Evolutionary conservation across 768 basidiomycete species (phyloP), one percentile per base, ranked within the genome.

Genomic region (Mycena vitilis): DNA sequence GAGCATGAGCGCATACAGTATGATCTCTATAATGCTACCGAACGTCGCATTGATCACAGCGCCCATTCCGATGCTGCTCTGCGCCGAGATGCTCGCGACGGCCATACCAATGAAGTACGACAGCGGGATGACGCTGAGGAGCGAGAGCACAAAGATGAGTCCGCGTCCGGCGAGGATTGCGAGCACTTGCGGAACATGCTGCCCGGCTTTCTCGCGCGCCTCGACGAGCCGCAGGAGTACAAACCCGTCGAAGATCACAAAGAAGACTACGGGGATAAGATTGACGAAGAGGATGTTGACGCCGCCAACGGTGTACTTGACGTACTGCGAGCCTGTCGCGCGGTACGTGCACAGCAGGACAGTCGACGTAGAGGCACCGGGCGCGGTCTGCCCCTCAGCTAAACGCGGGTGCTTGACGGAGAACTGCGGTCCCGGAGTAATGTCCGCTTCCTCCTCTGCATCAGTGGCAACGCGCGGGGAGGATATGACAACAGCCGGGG

Each of bases 61-160:
- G 71, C 98, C 98, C 95, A 99, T 98, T 8, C 98, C 98, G 69
- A 99, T 99, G 2, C 94, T 95, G 0, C 95, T 96, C 76, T 99
- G 98, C 0, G 98, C 98, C n/a, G 93, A 95, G 75, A 99, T 99
- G 51, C 94, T 96, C 4, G 98, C 98, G 68, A 99, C 98, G 10
- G 98, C 98, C 98, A 98, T 98, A 20, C 98, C 98, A 75, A 99
- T 99, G 82, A 99, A 99, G 84, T 99, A 99, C 10, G 94, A 96
- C 22, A 99, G 85, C 0, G 98, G 98, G 71, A 99, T 99, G 75
- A 99, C 95, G 72, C 94, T 95, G 34, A 93, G 87, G 52, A 99
- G 84, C 71, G 92, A 87, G 73, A 96, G 80, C 51, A 95, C 71
- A 78, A 99, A 99, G 74, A 99, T 91, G 73, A 94, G 80, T 4